Evolutionary conservation across 441 rosid genomes (phyloP), one percentile per base, ranked within the genome.

Genomic region (Arabidopsis hybrid): DNA sequence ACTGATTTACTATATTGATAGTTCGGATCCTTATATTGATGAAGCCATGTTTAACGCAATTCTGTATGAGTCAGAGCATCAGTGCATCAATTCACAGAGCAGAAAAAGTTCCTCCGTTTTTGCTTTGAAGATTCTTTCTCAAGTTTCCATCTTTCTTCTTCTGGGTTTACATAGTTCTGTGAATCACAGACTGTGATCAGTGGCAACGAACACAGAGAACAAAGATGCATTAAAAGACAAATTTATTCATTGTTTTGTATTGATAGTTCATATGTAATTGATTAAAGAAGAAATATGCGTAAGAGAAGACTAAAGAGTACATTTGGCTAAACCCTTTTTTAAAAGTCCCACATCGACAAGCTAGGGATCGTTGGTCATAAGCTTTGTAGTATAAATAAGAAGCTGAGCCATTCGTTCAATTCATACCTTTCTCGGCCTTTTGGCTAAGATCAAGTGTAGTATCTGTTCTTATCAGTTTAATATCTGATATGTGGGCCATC

Each of bases 381-480:
- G 4, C 56, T 11, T 50, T 0, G 2, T n/a, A 4, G 1, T 67
- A 74, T 74, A 74, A 59, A 66, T 8, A 1, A 0, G 32, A 59
- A 31, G 39, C 47, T 4, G 18, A 32, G 46, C 43, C 5, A 0
- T 3, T 0, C 32, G 32, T 21, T 21, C 86, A 11, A 85, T 0
- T 78, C 61, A 76, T 72, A 72, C 75, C 86, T 87, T 86, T 87
- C 85, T 85, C 84, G 93, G 97, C 93, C 97, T 90, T 88, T 89
- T 84, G 97, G 97, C 95, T 90, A 92, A 90, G 95, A 94, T 90
- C 97, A 92, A 89, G 91, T 88, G 95, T 87, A 89, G 92, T 90
- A 89, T 87, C 86, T 89, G 96, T 85, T 89, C 86, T 83, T 89
- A 88, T 91, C 89, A 83, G 90, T 91, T 85, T 91, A 88, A 87